phyloP scores from a whole-genome alignment of 495 filamentous ascomycete species.

The Letharia lupina region DNA sequence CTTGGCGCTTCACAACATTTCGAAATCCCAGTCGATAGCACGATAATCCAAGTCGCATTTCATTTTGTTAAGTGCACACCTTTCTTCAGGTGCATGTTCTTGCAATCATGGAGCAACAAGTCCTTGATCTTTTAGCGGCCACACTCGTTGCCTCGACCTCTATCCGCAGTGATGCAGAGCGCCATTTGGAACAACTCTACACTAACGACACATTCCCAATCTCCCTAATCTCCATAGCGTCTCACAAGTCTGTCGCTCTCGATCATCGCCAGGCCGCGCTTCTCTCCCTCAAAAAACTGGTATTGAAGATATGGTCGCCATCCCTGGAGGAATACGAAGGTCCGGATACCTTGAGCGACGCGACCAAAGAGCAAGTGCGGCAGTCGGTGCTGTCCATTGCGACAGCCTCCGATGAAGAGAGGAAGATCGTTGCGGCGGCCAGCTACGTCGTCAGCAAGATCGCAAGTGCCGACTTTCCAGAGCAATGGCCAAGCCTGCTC shows the following conservation, averaged over 20 bases:
- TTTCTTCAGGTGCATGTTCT: not conserved
- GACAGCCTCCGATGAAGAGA: constrained; percentile 63
- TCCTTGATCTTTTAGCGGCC: constrained; percentile 68
- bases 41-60: not conserved
- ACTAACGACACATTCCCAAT: constrained; percentile 63
- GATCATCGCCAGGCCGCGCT: constrained; percentile 77
- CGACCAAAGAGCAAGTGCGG: constrained; percentile 64
- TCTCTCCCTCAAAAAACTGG: constrained; percentile 68
- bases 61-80: not conserved
- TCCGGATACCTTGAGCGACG: constrained; percentile 41
- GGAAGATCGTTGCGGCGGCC: constrained; percentile 76
- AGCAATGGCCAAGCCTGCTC: constrained; percentile 82
- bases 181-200: constrained; percentile 59
- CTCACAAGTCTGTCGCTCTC: constrained; percentile 57
- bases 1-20: not conserved
- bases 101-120: constrained; percentile 68
- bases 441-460: constrained; percentile 95
- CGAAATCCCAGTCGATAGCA: not conserved
- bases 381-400: constrained; percentile 63
- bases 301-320: constrained; percentile 69
- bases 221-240: constrained; percentile 68
- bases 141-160: constrained; percentile 64
- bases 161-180: constrained; percentile 70
- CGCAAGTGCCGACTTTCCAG: constrained; percentile 84
- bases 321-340: constrained; percentile 61